phyloP scores from a whole-genome alignment of 192 early-diverging fungal species.

The Globomyces pollinis-pini region DNA sequence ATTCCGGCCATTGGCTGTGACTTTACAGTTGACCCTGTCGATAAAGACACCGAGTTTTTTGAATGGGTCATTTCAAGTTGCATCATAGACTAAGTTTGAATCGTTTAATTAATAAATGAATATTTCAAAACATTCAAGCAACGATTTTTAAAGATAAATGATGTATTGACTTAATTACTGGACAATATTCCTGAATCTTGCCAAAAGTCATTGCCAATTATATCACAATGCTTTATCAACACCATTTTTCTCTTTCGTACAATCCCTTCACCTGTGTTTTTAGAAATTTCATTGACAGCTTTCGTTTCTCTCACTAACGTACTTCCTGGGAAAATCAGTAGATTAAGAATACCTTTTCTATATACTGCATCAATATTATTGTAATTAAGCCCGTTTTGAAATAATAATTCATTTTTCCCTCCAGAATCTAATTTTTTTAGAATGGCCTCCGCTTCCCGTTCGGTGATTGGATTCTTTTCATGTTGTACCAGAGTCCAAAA shows the following conservation, averaged over 20 bases:
- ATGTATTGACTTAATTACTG: neutral
- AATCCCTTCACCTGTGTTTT: slow-evolving; percentile 14
- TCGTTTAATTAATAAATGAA: neutral
- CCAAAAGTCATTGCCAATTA: slow-evolving; percentile 44
- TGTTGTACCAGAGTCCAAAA: slow-evolving; percentile 81
- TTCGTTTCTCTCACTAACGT: slow-evolving; percentile 55
- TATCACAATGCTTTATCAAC: slow-evolving; percentile 26
- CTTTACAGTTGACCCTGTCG: neutral
- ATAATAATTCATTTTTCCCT: slow-evolving; percentile 88
- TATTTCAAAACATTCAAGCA: neutral
- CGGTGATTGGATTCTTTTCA: slow-evolving; percentile 52
- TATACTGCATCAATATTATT: slow-evolving; percentile 73
- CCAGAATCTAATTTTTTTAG: slow-evolving; percentile 82
- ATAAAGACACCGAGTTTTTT: neutral
- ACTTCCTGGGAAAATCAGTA: too few relatives aligned
- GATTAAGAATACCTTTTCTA: too few relatives aligned
- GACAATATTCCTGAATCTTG: slow-evolving; percentile 7
- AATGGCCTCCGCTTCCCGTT: slow-evolving; percentile 64
- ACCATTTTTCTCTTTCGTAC: slow-evolving; percentile 23
- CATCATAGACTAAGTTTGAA: too few relatives aligned
- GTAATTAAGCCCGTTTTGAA: slow-evolving; percentile 80
- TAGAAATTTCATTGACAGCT: slow-evolving; percentile 8
- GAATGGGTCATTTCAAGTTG: too few relatives aligned
- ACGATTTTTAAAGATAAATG: too few relatives aligned
- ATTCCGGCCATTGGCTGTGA: too few relatives aligned